phyloP scores from a whole-genome alignment of 1,284 basidiomycete genomes.

The Cystobasidium slooffiae region DNA sequence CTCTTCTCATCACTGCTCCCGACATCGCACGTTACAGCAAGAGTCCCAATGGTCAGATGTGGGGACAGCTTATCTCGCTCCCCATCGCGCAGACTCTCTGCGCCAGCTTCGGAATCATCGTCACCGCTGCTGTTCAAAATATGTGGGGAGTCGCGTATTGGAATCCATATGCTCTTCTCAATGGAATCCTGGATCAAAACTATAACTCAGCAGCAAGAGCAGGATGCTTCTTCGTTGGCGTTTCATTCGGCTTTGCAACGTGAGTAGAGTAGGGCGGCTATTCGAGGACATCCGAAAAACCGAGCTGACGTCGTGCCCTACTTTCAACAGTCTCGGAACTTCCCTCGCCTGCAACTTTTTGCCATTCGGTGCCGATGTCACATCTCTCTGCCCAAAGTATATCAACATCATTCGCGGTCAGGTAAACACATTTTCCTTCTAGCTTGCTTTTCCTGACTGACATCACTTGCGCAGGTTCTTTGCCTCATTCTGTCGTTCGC shows the following conservation, averaged over 20 bases:
- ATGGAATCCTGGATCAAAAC: conserved; percentile 51
- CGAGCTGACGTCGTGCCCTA: conserved; percentile 26
- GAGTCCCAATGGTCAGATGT: conserved; percentile 43
- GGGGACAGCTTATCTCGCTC: conserved; percentile 49
- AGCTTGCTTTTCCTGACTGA: neutral
- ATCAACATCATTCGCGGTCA: conserved; percentile 56
- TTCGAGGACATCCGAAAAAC: neutral
- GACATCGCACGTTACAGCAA: conserved; percentile 47
- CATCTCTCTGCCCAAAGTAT: conserved; percentile 54
- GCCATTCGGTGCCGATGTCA: conserved; percentile 56
- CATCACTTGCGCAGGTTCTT: conserved; percentile 40
- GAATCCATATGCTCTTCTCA: conserved; percentile 55
- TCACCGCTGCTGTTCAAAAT: conserved; percentile 50
- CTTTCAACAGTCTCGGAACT: conserved; percentile 51
- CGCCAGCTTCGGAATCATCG: conserved; percentile 56
- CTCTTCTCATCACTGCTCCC: conserved; percentile 47
- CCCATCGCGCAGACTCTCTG: conserved; percentile 54
- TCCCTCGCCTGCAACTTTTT: conserved; percentile 56
- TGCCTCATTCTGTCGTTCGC: conserved; percentile 51
- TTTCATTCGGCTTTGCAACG: conserved; percentile 37
- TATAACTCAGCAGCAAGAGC: conserved; percentile 44
- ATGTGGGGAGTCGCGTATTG: conserved; percentile 53
- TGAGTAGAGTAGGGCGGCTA: neutral
- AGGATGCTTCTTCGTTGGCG: conserved; percentile 33
- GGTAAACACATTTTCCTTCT: neutral